Percentiles rank a stretch among this genome's conserved stretches.
These are phyloP conservation scores for Cercospora sojina DNA, from an alignment of 2,329 filamentous ascomycete genomes.

Conservation along the genomic window DNA sequence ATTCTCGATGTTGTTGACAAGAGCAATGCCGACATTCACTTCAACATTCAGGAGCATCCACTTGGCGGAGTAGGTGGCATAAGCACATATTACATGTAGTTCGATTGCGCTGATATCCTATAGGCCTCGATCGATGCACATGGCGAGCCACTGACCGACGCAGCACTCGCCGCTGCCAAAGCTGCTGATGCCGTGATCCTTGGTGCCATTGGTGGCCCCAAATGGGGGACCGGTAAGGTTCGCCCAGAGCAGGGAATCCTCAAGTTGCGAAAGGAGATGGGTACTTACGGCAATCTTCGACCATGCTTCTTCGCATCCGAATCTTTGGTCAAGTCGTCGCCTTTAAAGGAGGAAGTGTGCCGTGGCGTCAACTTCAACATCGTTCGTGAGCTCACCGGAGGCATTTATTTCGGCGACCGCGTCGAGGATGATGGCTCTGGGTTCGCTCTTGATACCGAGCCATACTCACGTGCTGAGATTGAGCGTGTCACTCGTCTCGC, in stretches of 20 bases:
- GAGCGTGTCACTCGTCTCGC: conserved; percentile 83
- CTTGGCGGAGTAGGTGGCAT: conserved; percentile 77
- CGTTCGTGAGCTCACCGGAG: conserved; percentile 85
- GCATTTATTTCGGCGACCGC: conserved; percentile 92
- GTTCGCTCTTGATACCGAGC: conserved; percentile 77
- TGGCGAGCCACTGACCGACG: conserved; percentile 75
- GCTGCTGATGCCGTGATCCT: conserved; percentile 85
- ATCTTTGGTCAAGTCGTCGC: conserved; percentile 77
- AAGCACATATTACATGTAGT: conserved; percentile 3
- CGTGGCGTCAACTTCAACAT: conserved; percentile 88
- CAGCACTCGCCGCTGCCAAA: conserved; percentile 79
- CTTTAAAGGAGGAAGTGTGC: conserved; percentile 82
- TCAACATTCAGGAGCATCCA: conserved; percentile 87
- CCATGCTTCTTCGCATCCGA: conserved; percentile 95
- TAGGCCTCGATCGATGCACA: conserved; percentile 86
- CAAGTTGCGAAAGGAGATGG: conserved; percentile 86
- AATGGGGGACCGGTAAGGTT: conserved; percentile 89
- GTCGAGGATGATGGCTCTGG: conserved; percentile 76
- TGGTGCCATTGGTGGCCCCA: conserved; percentile 90
- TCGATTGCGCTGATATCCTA: not conserved
- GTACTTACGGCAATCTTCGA: conserved; percentile 90
- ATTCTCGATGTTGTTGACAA: conserved; percentile 77
- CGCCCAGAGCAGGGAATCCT: conserved; percentile 93
- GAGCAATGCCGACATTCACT: conserved; percentile 68
- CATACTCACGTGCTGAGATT: conserved; percentile 80